Base-by-base conservation (phyloP, 768 basidiomycete species). In the Mycena venus region DNA sequence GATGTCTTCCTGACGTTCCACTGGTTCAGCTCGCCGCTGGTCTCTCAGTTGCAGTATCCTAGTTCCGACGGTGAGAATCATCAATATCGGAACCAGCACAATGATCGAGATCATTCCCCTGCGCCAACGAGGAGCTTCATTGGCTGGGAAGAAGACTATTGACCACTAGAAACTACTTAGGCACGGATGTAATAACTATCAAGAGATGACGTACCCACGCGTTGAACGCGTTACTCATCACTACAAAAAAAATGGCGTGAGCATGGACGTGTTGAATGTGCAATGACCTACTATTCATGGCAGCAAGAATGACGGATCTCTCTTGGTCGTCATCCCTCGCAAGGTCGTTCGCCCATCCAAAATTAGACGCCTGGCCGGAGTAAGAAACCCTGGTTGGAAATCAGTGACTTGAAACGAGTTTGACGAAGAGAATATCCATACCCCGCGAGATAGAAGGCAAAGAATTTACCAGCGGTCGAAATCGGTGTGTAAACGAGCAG, bases 331-430 rank as follows among this genome's bases (percentile, higher is more conserved):
- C 92, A 75, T 93, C 91, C 31, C 90, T 88, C 70, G 91, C 92
- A 62, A 93, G 88, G 79, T 93, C 91, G 80, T 95, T 95, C n/a
- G 93, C 93, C 94, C 94, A 94, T 17, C 91, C 91, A 78, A 95
- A 94, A 29, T 93, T 95, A 21, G 90, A 91, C 8, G 93, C 94
- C 79, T 95, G 94, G 12, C 94, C 93, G 0, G 93, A 88, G 78
- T 92, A 95, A 8, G 92, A 90, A 19, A 92, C 91, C 2, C 93
- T 92, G 7, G 90, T 88, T 12, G 91, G 78, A 79, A 91, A 89
- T 91, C 66, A 17, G 59, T 42, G 25, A 61, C 31, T n/a, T 34
- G n/a, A 2, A 38, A n/a, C n/a, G 44, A 34, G n/a, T 17, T 5
- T 51, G 25, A 29, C 7, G 32, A 34, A 25, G 32, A 31, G 27